Percentiles rank a stretch among this genome's conserved stretches.
These are phyloP conservation scores for Rhizoctonia solani DNA, from an alignment of 1,284 basidiomycete species.

Conservation along the genomic window DNA sequence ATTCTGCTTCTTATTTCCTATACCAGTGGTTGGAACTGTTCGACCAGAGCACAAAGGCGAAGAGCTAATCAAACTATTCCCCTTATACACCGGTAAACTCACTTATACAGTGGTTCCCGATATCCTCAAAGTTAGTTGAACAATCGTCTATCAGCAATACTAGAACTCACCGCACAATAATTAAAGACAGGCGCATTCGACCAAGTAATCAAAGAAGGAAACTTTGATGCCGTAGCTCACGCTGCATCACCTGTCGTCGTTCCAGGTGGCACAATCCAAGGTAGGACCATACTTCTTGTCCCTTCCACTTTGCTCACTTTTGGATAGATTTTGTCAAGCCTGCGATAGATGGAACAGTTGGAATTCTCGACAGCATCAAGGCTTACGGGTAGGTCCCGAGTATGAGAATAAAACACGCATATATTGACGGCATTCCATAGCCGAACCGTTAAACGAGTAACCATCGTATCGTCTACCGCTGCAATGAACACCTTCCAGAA, in stretches of 20 bases:
- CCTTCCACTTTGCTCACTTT: neutral
- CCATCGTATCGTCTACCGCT: neutral
- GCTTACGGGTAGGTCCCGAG: neutral
- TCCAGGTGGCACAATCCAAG: neutral
- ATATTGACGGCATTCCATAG: neutral
- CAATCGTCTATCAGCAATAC: neutral
- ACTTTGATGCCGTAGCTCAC: slow-evolving; percentile 24
- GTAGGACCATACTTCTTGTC: neutral
- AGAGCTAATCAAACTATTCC: slow-evolving; percentile 2
- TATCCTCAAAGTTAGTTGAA: neutral
- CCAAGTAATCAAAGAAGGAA: slow-evolving; percentile 4
- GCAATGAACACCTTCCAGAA: neutral
- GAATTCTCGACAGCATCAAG: slow-evolving; percentile 14
- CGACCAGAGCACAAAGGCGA: slow-evolving; percentile 8
- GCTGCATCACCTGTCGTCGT: slow-evolving; percentile 12
- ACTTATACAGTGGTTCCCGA: slow-evolving; percentile 1
- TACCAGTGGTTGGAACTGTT: slow-evolving; percentile 18
- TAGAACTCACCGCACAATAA: too few species aligned
- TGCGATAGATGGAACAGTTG: neutral
- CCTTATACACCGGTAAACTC: neutral
- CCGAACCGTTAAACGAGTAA: neutral
- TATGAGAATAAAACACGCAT: neutral
- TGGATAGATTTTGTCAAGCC: neutral
- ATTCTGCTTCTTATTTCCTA: neutral
- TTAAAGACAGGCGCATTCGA: slow-evolving; percentile 18